These are phyloP conservation scores for Lasiosphaeria ovina DNA, from an alignment of 495 filamentous ascomycete species.

Conservation along the genomic window DNA sequence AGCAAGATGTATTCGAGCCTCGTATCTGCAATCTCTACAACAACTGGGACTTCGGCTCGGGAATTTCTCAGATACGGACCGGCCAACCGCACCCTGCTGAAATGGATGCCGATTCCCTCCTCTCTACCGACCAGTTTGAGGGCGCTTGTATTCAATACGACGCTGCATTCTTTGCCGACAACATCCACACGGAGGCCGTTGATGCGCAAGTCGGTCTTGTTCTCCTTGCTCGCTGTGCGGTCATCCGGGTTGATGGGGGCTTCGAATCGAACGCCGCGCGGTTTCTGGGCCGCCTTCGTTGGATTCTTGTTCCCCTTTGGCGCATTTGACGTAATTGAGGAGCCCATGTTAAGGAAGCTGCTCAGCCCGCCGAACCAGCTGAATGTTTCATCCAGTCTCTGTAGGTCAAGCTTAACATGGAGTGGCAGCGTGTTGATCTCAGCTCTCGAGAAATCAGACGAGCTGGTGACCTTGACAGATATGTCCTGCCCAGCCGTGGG, in stretches of 20 bases:
- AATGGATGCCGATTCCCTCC: conserved; percentile 64
- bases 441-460: conserved; percentile 51
- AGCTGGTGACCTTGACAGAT: conserved; percentile 56
- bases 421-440: conserved; percentile 83
- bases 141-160: conserved; percentile 73
- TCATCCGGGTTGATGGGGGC: conserved; percentile 48
- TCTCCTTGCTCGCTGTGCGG: conserved; percentile 44
- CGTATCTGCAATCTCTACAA: conserved; percentile 56
- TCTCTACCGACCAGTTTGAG: conserved; percentile 73
- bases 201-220: conserved; percentile 72
- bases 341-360: conserved; percentile 83
- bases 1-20: conserved; percentile 69
- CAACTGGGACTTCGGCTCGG: conserved; percentile 50
- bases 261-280: conserved; percentile 75
- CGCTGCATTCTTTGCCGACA: conserved; percentile 68
- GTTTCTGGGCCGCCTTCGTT: conserved; percentile 36
- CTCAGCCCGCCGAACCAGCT: conserved; percentile 90
- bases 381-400: conserved; percentile 80
- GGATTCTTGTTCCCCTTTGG: conserved; percentile 48
- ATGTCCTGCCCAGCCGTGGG: conserved; percentile 63
- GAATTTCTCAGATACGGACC: conserved; percentile 62
- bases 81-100: conserved; percentile 70
- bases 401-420: conserved; percentile 72
- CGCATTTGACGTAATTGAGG: conserved; percentile 73
- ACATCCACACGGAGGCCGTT: conserved; percentile 74